Evolutionary conservation across 441 rosid genomes (phyloP).

Genomic region (Flueggea neowawraea): DNA sequence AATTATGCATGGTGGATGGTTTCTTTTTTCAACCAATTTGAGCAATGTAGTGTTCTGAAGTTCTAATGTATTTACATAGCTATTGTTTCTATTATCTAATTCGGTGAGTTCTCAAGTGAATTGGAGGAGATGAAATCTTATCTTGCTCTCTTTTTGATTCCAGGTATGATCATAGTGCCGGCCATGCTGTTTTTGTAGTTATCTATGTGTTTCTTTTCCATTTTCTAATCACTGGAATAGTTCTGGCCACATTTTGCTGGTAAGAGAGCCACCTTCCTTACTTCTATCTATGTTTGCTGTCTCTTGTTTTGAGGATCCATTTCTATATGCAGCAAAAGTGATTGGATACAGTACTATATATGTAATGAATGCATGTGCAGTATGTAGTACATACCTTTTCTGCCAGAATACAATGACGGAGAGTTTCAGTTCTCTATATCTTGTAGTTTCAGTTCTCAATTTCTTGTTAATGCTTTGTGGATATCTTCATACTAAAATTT

Average conservation of each 20-base stretch:
- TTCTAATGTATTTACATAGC: not conserved
- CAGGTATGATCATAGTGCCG: constrained; percentile 88
- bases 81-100: not conserved
- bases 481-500: not conserved
- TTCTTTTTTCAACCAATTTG: too few relatives aligned
- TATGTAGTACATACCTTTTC: not conserved
- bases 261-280: constrained; percentile 33
- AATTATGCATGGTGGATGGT: too few relatives aligned
- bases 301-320: too few relatives aligned
- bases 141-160: constrained; percentile 15
- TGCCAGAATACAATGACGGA: not conserved
- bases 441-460: too few relatives aligned
- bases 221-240: constrained; percentile 66
- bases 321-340: too few relatives aligned
- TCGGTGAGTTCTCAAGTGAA: not conserved
- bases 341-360: too few relatives aligned
- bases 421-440: not conserved
- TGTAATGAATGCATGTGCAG: not conserved
- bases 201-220: constrained; percentile 73
- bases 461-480: not conserved
- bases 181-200: constrained; percentile 70
- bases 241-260: constrained; percentile 88
- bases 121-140: constrained; percentile 7
- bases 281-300: not conserved
- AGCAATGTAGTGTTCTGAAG: too few relatives aligned